Evolutionary conservation across 116 monocot genomes (phyloP).

Genomic region (Thalassia testudinum): DNA sequence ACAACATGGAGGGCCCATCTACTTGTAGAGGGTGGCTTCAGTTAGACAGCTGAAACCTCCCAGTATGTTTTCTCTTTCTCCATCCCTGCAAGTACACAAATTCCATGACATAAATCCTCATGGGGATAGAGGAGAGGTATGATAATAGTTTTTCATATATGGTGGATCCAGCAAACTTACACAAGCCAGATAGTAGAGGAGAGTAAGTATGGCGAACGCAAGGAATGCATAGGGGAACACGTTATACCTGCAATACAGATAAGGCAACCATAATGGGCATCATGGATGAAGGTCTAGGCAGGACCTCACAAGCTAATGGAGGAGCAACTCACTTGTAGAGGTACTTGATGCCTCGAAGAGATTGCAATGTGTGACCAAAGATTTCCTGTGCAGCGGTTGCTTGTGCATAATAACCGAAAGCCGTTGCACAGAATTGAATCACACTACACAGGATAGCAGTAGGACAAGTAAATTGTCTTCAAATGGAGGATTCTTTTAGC

Average conservation of each 20-base stretch:
- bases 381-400: conserved; percentile 98
- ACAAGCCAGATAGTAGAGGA: conserved; percentile 58
- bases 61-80: conserved; percentile 69
- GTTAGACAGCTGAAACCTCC: conserved; percentile 59
- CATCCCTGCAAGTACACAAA: conserved; percentile 47
- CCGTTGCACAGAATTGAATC: conserved; percentile 93
- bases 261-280: background rate
- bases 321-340: conserved; percentile 94
- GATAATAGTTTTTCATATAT: too few species aligned
- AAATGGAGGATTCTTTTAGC: too few species aligned
- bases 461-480: too few species aligned
- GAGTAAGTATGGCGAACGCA: conserved; percentile 47
- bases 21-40: conserved; percentile 3
- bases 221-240: conserved; percentile 89
- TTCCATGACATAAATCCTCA: too few species aligned
- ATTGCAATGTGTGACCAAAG: conserved; percentile 92
- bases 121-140: background rate
- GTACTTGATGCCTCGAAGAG: conserved; percentile 93
- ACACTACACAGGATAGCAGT: conserved; percentile 39
- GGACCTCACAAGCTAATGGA: background rate
- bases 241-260: conserved; percentile 55
- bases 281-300: too few species aligned
- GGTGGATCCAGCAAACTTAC: conserved; percentile 70
- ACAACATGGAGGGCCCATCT: too few species aligned
- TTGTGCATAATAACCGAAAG: conserved; percentile 90